phyloP scores from a whole-genome alignment of 371 early-diverging fungal genomes.

The Mortierella sp. region DNA sequence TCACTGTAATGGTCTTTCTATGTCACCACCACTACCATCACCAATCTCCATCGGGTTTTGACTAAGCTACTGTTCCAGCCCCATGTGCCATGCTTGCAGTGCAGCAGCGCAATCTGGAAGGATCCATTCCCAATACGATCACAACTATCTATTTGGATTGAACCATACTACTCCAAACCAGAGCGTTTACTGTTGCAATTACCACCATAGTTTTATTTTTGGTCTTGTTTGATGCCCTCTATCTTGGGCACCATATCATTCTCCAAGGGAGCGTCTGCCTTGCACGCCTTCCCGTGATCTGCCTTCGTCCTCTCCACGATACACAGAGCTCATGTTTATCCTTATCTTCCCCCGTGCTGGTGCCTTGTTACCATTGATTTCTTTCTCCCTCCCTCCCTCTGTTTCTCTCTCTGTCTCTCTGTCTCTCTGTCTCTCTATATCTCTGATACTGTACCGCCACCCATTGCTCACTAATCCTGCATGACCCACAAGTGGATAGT shows the following conservation, averaged over 20 bases:
- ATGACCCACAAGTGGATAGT: not conserved
- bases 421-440: not conserved
- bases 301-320: not conserved
- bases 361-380: not conserved
- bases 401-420: not conserved
- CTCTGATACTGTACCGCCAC: slow-evolving; percentile 4
- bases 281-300: not conserved
- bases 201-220: too few relatives aligned
- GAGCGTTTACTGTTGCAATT: too few relatives aligned
- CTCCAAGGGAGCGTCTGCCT: not conserved
- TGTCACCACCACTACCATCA: too few relatives aligned
- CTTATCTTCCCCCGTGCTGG: not conserved
- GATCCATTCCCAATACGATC: slow-evolving; percentile 8
- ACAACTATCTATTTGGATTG: not conserved
- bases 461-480: not conserved
- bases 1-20: too few relatives aligned
- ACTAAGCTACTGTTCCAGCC: not conserved
- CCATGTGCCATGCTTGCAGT: not conserved
- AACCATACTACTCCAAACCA: too few relatives aligned
- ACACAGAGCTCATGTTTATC: not conserved
- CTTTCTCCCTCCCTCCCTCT: not conserved
- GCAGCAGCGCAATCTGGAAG: slow-evolving; percentile 14
- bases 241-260: too few relatives aligned
- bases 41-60: too few relatives aligned
- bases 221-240: too few relatives aligned